phyloP scores from a whole-genome alignment of 2,329 filamentous ascomycete species.

The Corinectria fuckeliana region DNA sequence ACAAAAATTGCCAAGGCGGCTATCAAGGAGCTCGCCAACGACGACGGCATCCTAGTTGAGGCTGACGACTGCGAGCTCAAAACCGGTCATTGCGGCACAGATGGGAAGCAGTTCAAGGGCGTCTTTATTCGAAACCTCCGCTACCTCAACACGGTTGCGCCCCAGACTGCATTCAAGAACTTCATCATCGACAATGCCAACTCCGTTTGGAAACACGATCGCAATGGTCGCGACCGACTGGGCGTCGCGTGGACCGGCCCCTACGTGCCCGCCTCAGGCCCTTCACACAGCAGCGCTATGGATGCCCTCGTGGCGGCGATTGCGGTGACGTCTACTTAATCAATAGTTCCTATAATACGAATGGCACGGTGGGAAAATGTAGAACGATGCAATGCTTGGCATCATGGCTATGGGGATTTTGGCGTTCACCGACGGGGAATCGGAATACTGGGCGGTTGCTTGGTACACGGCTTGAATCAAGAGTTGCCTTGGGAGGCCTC shows the following conservation, averaged over 20 bases:
- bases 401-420: conserved; percentile 23
- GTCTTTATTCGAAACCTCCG: conserved; percentile 71
- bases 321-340: conserved; percentile 36
- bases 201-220: conserved; percentile 67
- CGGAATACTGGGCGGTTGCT: conserved; percentile 7
- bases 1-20: conserved; percentile 59
- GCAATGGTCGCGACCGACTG: conserved; percentile 57
- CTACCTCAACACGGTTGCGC: conserved; percentile 59
- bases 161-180: conserved; percentile 54
- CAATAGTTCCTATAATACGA: background rate
- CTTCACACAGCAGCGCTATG: conserved; percentile 69
- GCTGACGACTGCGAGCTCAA: conserved; percentile 44
- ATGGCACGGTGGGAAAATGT: conserved; percentile 17
- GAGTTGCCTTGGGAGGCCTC: conserved; percentile 19
- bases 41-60: conserved; percentile 54
- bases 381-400: conserved; percentile 16
- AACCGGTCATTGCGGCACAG: conserved; percentile 49
- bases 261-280: conserved; percentile 56
- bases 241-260: conserved; percentile 73
- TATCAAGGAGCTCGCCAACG: conserved; percentile 52
- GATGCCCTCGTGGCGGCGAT: conserved; percentile 71
- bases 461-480: conserved; percentile 11
- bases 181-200: conserved; percentile 69
- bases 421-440: conserved; percentile 16
- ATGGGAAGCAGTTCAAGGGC: conserved; percentile 74